Base-by-base conservation (phyloP, 306 rosid species). In the Rosa multiflora region DNA sequence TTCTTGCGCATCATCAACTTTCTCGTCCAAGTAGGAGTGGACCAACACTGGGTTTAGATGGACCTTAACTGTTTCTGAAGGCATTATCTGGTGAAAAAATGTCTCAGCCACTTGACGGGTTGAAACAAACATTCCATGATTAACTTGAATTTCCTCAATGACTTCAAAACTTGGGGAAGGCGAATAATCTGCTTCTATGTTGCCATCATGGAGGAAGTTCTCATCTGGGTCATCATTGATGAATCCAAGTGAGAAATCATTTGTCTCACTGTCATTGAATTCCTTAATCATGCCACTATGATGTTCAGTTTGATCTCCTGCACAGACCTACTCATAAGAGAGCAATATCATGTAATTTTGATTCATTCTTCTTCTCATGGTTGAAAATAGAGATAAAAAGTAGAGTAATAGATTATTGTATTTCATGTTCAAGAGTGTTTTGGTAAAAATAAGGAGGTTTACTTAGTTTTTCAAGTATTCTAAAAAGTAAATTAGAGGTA, bases 131-230 rank as follows among this genome's bases (percentile, higher is more conserved):
- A 94, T 83, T 42, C 97, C 97, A 72, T 88, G 98, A 62, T 81
- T 94, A 0, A 94, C 88, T 79, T 87, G 89, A 48, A 67, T 73
- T 82, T 92, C 97, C 80, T 92, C 97, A 46, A 94, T 83, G 3
- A 92, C 89, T 79, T 92, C 97, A 32, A 94, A 92, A 76, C 90
- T 89, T 23, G 94, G 97, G 53, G 97, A 90, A 51, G 82, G 78
- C 10, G 97, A 89, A 74, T 85, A 89, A 40, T 75, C 82, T 32
- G 69, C 15, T 8, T 87, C 89, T 81, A 85, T 82, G 88, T 81
- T 84, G 10, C 87, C 87, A 40, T 90, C 91, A 58, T 92, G 88
- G 71, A 85, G 81, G 52, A 85, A 90, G 82, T 87, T 87, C 29
- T 83, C 88, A 4, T 80, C 78, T 8, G 87, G 82, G 59, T 79